A percentile compares a stretch with the other conserved stretches of the same genome.
These are phyloP conservation scores for Andrographis paniculata DNA, from an alignment of 305 asterid genomes.

Conservation along the genomic window DNA sequence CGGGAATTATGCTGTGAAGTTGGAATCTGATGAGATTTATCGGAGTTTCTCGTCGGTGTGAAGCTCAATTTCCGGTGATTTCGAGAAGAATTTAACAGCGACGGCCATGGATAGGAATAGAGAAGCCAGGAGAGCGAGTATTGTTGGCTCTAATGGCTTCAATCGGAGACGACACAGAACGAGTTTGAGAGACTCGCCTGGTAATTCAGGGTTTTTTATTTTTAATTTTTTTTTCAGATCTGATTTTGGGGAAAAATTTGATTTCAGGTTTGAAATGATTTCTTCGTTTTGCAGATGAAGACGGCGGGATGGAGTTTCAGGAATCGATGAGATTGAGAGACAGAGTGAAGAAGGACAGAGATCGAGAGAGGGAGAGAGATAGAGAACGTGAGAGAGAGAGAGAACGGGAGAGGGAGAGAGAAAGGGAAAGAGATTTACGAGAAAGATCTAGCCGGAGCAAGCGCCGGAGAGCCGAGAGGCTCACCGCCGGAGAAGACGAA, in stretches of 20 bases:
- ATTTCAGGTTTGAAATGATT: conserved; percentile 8
- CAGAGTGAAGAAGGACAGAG: conserved; percentile 90
- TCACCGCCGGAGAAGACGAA: conserved; percentile 50
- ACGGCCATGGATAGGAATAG: conserved; percentile 81
- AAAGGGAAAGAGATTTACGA: conserved; percentile 62
- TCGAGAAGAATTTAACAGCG: conserved; percentile 18
- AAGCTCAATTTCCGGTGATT: conserved; percentile 21
- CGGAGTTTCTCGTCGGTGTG: conserved; percentile 32
- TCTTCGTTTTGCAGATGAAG: conserved; percentile 60
- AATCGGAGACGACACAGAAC: conserved; percentile 72
- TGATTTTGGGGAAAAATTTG: no score
- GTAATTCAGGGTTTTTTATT: conserved; percentile 21
- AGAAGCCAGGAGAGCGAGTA: conserved; percentile 80
- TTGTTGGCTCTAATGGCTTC: conserved; percentile 82
- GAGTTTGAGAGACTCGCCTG: conserved; percentile 88
- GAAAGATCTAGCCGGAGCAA: conserved; percentile 67
- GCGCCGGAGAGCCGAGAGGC: conserved; percentile 65
- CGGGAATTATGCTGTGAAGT: conserved; percentile 24
- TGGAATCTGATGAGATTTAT: conserved; percentile 26
- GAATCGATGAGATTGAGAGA: conserved; percentile 77
- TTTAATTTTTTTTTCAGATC: conserved; percentile 25
- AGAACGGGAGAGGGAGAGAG: conserved; percentile 24
- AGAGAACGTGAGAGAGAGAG: conserved; percentile 23
- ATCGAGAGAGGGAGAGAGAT: conserved; percentile 61
- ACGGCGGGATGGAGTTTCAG: conserved; percentile 66